A percentile compares a stretch with the other conserved stretches of the same genome.
Evolutionary conservation across 2,329 filamentous ascomycete genomes (phyloP).

Genomic region (Chaetomium sp.): DNA sequence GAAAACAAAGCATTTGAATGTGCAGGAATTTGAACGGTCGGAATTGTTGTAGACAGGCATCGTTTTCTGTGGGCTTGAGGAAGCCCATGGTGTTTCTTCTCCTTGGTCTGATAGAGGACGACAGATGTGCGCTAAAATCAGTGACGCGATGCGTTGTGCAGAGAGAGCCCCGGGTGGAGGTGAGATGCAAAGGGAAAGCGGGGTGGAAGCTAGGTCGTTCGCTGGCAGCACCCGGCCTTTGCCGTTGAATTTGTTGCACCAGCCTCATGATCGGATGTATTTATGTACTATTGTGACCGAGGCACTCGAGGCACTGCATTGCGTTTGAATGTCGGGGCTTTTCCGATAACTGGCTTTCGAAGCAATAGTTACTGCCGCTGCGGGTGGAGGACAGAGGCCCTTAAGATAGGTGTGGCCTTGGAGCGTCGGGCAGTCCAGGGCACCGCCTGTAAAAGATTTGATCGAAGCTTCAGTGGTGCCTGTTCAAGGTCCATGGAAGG

Average conservation of each 20-base stretch:
- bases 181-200: background rate
- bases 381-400: background rate
- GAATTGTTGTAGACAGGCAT: background rate
- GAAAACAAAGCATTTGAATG: background rate
- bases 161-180: background rate
- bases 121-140: background rate
- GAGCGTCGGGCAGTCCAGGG: background rate
- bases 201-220: constrained; percentile 1
- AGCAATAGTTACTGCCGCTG: background rate
- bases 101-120: background rate
- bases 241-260: background rate
- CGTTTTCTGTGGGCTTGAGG: background rate
- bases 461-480: background rate
- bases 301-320: background rate
- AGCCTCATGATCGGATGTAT: background rate
- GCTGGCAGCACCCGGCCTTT: background rate
- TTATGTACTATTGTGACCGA: background rate
- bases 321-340: background rate
- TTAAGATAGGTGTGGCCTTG: background rate
- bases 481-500: background rate
- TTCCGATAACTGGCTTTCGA: background rate
- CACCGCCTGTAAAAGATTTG: background rate
- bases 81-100: background rate
- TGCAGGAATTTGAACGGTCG: background rate
- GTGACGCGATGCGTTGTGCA: constrained; percentile 5